Evolutionary conservation across 768 basidiomycete species (phyloP), one percentile per base, ranked within the genome.

Genomic region (Auricularia auricula-judae): DNA sequence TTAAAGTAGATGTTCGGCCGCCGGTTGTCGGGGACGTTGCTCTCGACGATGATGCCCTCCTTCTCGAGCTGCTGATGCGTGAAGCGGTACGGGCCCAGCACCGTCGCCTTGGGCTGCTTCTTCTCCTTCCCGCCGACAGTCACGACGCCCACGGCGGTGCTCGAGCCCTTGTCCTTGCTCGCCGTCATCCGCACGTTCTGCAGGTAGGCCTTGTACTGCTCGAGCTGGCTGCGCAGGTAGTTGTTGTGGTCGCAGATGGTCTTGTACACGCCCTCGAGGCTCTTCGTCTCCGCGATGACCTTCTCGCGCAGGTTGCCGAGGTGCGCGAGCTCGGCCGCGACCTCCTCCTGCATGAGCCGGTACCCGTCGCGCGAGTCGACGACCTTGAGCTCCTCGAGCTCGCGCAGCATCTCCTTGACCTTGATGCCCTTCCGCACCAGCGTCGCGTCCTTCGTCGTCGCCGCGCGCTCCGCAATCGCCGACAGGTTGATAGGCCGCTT

Each of bases 241-340:
- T 92, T 92, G 79, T 99, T 99, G 79, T 99, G 97, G 74, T 98
- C 97, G 74, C 94, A 89, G 69, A 99, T 99, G 21, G 96, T 99
- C 84, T 98, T 97, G 86, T 95, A 99, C 34, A 99, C 97, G 4
- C 93, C 89, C 67, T 98, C 97, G 65, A 99, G 81, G 18, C 88
- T 91, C 71, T 91, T 87, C 59, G 89, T 94, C 79, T 99, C 97
- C 63, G 89, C 77, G 33, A 97, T 70, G 34, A 98, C 93, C 79
- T 98, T 98, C 76, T 99, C 97, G 56, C 92, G 86, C 66, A 98
- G 78, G 73, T 98, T 99, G 60, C 97, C 97, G 18, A 99, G 84
- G 75, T 99, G 97, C 8, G 88, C 88, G 65, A 99, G 88, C 76
- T 99, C 97, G 4, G 92, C 93, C 3, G 86, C 83, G 33, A 99